A percentile compares a stretch with the other conserved stretches of the same genome.
Conservation (phyloP, 2,329 filamentous ascomycete genomes). For the Trichoderma cornu-damae region DNA sequence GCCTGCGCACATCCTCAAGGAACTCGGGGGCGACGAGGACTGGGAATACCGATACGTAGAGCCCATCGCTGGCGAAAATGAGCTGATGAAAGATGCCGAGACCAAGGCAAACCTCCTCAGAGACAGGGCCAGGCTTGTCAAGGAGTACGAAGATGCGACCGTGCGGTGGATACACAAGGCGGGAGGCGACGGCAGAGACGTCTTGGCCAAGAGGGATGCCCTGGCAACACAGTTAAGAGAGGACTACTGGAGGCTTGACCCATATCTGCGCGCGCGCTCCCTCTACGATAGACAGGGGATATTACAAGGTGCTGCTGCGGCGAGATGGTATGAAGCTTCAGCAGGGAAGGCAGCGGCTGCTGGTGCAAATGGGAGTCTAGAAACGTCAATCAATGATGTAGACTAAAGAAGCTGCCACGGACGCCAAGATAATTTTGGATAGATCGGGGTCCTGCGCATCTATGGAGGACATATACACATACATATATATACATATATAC, state of each 20-base stretch:
- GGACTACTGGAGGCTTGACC: slow-evolving; percentile 88
- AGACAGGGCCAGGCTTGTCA: slow-evolving; percentile 60
- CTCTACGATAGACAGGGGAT: slow-evolving; percentile 78
- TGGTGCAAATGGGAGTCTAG: slow-evolving; percentile 1
- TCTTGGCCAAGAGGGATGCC: slow-evolving; percentile 54
- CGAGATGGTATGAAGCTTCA: slow-evolving; percentile 39
- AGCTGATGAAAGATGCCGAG: slow-evolving; percentile 59
- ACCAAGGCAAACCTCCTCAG: slow-evolving; percentile 59
- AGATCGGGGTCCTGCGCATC: neutral
- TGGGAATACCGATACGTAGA: slow-evolving; percentile 82
- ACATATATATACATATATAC: too few relatives aligned
- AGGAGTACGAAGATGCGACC: slow-evolving; percentile 69
- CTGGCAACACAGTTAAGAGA: slow-evolving; percentile 60
- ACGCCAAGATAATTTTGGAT: neutral
- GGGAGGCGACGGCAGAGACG: slow-evolving; percentile 41
- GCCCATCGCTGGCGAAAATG: slow-evolving; percentile 70
- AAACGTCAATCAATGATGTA: slow-evolving; percentile 14
- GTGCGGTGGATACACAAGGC: slow-evolving; percentile 62
- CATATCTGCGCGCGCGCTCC: slow-evolving; percentile 76
- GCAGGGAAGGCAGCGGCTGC: neutral
- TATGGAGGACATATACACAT: slow-evolving; percentile 4
- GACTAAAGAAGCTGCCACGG: slow-evolving; percentile 6
- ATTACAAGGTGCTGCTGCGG: slow-evolving; percentile 59
- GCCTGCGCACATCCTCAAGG: slow-evolving; percentile 65
- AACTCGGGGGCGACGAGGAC: slow-evolving; percentile 79